Base-by-base conservation (phyloP, 257 asterid species). In the Thymus quinquecostatus region DNA sequence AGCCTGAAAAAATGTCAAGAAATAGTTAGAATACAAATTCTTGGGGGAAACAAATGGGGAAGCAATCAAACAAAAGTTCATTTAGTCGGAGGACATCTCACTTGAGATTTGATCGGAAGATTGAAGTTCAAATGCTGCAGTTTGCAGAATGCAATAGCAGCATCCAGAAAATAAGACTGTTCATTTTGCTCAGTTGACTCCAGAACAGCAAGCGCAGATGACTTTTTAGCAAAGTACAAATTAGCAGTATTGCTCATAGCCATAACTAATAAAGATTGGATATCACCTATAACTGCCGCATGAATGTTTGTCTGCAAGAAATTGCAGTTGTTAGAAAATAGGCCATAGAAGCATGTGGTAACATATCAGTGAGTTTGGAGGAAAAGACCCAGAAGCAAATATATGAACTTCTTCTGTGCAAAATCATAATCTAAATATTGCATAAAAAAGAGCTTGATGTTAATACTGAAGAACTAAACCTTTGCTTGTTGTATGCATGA, bases 111-210 rank as follows among this genome's bases (percentile, higher is more conserved):
- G 69, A 94, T 86, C 9, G 96, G 78, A 78, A 84, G 80, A 64
- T 73, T 82, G 29, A 77, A 70, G 78, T 80, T 84, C 86, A 88
- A 72, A 74, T 88, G 91, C 74, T 89, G 95, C 76, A 94, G 95
- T 82, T 86, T 91, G 86, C 86, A 89, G 82, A 91, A 94, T n/a
- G 96, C 86, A 82, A 89, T 83, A 76, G 92, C 90, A 82, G 95
- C 92, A 72, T 94, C 97, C 71, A 94, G 81, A 70, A 94, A 86
- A 78, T 84, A 84, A 81, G 84, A 81, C 71, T 56, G 82, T 76
- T 86, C 90, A 36, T 79, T 80, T 74, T 78, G 92, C 67, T 89
- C 97, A 79, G 48, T 77, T 55, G 87, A 80, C 67, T 90, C 96
- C 40, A 80, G 71, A 70, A 50, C 80, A 72, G 84, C 96, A 69